phyloP scores from a whole-genome alignment of 768 basidiomycete genomes.

The Amanita rimosa region DNA sequence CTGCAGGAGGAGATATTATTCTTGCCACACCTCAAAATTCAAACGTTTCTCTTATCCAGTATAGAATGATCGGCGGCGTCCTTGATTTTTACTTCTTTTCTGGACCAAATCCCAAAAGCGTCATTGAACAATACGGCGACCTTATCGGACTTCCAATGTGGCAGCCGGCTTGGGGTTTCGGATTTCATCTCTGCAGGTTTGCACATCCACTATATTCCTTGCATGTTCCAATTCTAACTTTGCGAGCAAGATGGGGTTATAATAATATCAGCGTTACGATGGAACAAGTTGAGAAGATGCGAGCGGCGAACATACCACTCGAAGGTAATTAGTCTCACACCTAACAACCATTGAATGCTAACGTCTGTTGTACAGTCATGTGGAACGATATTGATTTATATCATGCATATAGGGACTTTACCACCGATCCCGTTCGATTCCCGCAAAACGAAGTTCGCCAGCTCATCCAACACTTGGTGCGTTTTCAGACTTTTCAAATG shows the following conservation, averaged over 20 bases:
- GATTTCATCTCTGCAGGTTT: conserved; percentile 67
- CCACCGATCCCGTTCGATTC: conserved; percentile 53
- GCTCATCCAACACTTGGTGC: conserved; percentile 47
- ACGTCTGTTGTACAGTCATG: conserved; percentile 32
- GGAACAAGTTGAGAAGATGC: conserved; percentile 41
- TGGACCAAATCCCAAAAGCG: conserved; percentile 43
- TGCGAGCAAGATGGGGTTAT: conserved; percentile 31
- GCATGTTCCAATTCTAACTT: conserved; percentile 4
- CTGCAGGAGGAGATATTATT: conserved; percentile 62
- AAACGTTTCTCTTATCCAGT: conserved; percentile 53
- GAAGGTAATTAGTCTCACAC: conserved; percentile 35
- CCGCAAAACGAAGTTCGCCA: conserved; percentile 38
- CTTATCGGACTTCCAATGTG: conserved; percentile 60
- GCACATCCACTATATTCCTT: not conserved
- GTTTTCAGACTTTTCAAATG: conserved; percentile 16
- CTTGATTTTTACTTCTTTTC: conserved; percentile 74
- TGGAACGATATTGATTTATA: conserved; percentile 77
- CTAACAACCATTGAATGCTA: not conserved
- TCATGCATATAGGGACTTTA: conserved; percentile 59
- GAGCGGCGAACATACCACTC: conserved; percentile 62
- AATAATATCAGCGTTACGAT: conserved; percentile 42
- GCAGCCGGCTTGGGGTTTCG: conserved; percentile 69
- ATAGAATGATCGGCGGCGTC: conserved; percentile 63
- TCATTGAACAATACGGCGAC: conserved; percentile 60
- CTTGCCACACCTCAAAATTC: conserved; percentile 47